These are phyloP conservation scores for Blastomyces parvus DNA, from an alignment of 2,329 filamentous ascomycete genomes.

Conservation along the genomic window DNA sequence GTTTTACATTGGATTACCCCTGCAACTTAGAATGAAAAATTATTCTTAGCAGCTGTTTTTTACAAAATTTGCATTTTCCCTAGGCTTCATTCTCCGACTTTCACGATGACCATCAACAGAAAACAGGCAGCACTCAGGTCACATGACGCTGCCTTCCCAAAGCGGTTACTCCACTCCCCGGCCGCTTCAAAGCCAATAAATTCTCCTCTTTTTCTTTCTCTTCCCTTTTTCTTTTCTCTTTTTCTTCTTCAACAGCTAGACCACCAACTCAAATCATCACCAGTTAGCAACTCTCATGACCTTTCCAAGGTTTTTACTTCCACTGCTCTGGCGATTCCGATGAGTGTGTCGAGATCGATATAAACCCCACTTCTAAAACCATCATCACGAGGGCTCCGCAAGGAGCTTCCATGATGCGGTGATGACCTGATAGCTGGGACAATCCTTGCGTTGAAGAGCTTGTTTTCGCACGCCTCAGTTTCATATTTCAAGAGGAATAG, in stretches of 20 bases:
- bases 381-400: slow-evolving; percentile 55
- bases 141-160: neutral
- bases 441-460: slow-evolving; percentile 16
- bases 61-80: neutral
- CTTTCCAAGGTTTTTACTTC: slow-evolving; percentile 23
- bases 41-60: neutral
- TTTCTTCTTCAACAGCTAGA: slow-evolving; percentile 45
- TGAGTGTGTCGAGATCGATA: slow-evolving; percentile 58
- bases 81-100: neutral
- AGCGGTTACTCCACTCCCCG: neutral
- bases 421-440: slow-evolving; percentile 41
- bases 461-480: neutral
- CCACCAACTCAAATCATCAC: slow-evolving; percentile 68
- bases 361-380: slow-evolving; percentile 64
- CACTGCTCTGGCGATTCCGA: slow-evolving; percentile 62
- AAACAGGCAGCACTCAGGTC: neutral
- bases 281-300: slow-evolving; percentile 37
- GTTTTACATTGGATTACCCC: neutral
- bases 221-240: slow-evolving; percentile 16
- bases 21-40: neutral
- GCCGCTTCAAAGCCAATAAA: neutral
- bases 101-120: neutral
- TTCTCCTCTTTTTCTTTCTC: slow-evolving; percentile 16
- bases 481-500: neutral
- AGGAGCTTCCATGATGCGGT: slow-evolving; percentile 35